Base-by-base conservation (phyloP, 1,284 basidiomycete species). In the Apiotrichum veenhuisii region DNA sequence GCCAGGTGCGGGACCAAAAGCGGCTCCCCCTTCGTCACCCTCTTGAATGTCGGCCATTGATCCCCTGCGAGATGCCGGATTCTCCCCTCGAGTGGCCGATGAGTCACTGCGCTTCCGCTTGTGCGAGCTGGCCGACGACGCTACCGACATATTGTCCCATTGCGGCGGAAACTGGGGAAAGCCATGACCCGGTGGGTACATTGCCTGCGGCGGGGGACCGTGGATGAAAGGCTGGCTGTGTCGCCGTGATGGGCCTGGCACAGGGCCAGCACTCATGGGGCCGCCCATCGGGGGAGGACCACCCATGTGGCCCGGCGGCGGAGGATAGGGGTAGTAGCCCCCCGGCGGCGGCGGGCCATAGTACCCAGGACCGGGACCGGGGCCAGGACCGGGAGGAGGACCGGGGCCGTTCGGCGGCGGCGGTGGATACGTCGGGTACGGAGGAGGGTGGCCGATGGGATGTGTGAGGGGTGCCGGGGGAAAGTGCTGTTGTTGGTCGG, bases 101-200 rank as follows among this genome's bases (percentile, higher is more conserved):
- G 54, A 55, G 14, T 34, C 37, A 42, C 58, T 59, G 17, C 60
- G 56, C 34, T 62, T 62, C 12, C 60, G 60, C 51, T 62, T 62
- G 47, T 62, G 60, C 22, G 59, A 51, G 25, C 42, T 34, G 5
- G 52, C 27, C 2, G 54, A 44, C 17, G 45, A 45, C 18, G 22
- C 42, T 0, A 33, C 41, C 17, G 55, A 52, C 15, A 40, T 38
- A 2, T 43, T 50, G 27, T 62, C 60, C 54, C 51, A 58, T 10
- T 49, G 60, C 23, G 43, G 33, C 27, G 38, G 48, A 20, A 37
- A 51, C 14, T 50, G 49, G 27, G 26, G 25, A 26, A 18, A 18
- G 2, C 36, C 22, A n/a, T 15, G 33, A 2, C 36, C 33, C n/a
- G 41, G n/a, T n/a, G n/a, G 33, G 45, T 54, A 42, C 45, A 42